Evolutionary conservation across 139 green algal species (phyloP).

Genomic region (Chlorella vulgaris): DNA sequence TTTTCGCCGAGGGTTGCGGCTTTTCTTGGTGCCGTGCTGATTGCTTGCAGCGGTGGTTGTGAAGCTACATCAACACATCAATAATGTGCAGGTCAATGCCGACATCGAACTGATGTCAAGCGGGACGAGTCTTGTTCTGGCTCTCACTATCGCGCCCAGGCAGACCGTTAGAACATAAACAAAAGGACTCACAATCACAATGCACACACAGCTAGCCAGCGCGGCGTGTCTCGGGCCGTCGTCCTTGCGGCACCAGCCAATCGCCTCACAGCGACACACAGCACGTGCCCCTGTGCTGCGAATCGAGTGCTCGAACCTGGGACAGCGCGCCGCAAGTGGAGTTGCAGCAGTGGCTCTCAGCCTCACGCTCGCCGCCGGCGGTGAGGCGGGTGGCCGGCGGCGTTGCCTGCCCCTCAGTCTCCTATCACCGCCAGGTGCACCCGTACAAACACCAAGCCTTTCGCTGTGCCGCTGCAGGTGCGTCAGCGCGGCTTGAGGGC

Average conservation of each 20-base stretch:
- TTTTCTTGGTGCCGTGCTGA: too few relatives aligned
- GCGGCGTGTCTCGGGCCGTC: neutral
- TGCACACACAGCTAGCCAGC: neutral
- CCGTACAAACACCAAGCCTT: neutral
- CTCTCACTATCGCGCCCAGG: too few relatives aligned
- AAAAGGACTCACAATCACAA: neutral
- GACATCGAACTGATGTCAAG: too few relatives aligned
- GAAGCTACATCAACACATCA: too few relatives aligned
- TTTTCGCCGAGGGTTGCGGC: too few relatives aligned
- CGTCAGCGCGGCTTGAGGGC: conserved; percentile 76
- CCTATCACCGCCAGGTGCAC: neutral
- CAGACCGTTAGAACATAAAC: neutral
- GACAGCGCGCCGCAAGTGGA: neutral
- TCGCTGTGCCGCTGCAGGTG: neutral
- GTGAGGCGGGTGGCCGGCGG: neutral
- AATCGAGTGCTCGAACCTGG: neutral
- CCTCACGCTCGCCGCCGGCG: neutral
- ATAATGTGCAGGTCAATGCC: too few relatives aligned
- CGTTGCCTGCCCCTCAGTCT: neutral
- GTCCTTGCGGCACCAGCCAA: neutral
- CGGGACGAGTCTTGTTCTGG: too few relatives aligned
- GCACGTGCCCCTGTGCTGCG: neutral
- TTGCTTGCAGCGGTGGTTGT: too few relatives aligned
- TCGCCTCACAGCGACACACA: neutral
- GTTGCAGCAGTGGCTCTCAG: neutral